phyloP scores from a whole-genome alignment of 148 eudicot species.

The Talinum fruticosum region DNA sequence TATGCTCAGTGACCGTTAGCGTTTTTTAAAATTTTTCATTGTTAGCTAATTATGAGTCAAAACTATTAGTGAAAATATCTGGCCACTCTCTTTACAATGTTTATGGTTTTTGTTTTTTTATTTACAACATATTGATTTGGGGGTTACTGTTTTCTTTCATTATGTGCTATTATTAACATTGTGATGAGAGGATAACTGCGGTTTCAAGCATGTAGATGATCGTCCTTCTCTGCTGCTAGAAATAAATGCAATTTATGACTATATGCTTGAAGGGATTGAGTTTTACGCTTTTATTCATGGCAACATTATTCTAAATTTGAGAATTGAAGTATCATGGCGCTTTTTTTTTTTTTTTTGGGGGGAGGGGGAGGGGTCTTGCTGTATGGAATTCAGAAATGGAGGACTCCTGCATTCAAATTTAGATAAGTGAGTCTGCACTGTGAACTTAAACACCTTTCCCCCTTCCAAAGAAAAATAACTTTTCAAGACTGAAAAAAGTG shows the following conservation, averaged over 20 bases:
- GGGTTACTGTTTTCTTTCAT: background rate
- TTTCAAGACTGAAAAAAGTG: background rate
- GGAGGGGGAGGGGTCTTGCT: background rate
- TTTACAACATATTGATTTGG: background rate
- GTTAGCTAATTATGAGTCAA: background rate
- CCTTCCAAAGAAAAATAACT: background rate
- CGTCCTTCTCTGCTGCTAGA: background rate
- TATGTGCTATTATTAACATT: background rate
- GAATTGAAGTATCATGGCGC: background rate
- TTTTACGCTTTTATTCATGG: background rate
- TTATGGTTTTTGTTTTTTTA: background rate
- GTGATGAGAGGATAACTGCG: background rate
- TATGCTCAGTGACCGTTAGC: slow-evolving; percentile 5
- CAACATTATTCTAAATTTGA: background rate
- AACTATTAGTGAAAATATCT: too few species aligned
- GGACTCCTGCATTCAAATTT: background rate
- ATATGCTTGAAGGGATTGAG: background rate
- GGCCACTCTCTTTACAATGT: background rate
- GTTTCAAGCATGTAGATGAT: background rate
- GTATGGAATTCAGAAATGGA: background rate
- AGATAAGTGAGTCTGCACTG: background rate
- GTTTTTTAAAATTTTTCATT: background rate
- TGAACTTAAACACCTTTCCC: background rate
- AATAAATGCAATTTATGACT: background rate
- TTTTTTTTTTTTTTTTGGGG: too few species aligned